Evolutionary conservation across 768 basidiomycete species (phyloP), one percentile per base, ranked within the genome.

Genomic region (Infundibulicybe gibba): DNA sequence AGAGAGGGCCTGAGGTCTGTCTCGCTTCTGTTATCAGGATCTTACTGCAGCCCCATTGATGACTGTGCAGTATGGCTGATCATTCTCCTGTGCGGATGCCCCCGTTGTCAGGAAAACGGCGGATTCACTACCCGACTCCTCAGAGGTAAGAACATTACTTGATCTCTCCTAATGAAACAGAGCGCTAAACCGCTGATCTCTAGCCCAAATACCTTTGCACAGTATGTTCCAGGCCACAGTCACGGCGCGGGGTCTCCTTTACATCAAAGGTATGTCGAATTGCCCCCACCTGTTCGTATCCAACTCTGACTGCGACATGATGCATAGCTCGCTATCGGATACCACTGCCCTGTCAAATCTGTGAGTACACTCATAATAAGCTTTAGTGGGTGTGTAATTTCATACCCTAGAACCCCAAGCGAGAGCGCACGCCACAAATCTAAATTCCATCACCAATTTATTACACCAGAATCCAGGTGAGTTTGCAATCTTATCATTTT

Each of bases 401-500:
- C 20, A 9, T 16, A 32, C 52, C 25, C 25, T 25, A 25, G 25
- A 25, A 25, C 25, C 8, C 3, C 8, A 58, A 25, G 63, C 60
- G n/a, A 47, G 49, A n/a, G 51, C 49, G 12, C 39, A 39, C 39
- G 52, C 43, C 46, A 41, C 39, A 20, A 57, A 45, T 34, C 49
- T 53, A 10, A 49, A 47, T 40, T 61, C 62, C 32, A 25, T 25
- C 68, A 66, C 38, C 72, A 72, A 55, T 69, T 63, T 45, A 55
- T 69, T 44, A 77, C 76, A 3, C 76, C 76, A 35, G 72, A 74
- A 52, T 72, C 74, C 35, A 77, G 75, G 76, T 71, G 25, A 52
- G 57, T 47, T 40, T 21, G 20, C 2, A 12, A 11, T 39, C 10
- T 39, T 43, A 41, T 34, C 10, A 32, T 40, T 37, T 41, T 30